Conservation (phyloP, 768 basidiomycete species). For the Hortiboletus campestris region DNA sequence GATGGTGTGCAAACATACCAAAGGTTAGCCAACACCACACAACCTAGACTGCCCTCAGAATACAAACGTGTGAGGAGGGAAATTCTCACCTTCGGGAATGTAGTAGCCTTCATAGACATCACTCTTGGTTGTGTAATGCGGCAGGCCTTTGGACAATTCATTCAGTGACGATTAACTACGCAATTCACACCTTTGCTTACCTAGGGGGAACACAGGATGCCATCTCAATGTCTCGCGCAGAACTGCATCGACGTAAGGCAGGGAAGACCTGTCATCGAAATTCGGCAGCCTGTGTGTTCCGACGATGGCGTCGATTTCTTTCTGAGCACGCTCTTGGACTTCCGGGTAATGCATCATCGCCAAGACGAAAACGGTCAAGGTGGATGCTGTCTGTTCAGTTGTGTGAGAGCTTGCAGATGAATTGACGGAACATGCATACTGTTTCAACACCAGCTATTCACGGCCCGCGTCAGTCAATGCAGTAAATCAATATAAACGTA, state of each 20-base stretch:
- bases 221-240: conserved; percentile 36
- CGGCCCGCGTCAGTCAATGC: conserved; percentile 2
- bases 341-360: conserved; percentile 37
- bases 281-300: conserved; percentile 29
- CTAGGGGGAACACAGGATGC: conserved; percentile 34
- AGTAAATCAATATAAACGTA: background rate
- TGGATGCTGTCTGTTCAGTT: conserved; percentile 30
- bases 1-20: conserved; percentile 19
- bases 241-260: conserved; percentile 35
- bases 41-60: conserved; percentile 25
- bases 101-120: conserved; percentile 27
- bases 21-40: conserved; percentile 29
- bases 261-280: conserved; percentile 25
- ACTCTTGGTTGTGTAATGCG: conserved; percentile 24
- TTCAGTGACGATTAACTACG: background rate
- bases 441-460: conserved; percentile 31
- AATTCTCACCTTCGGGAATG: conserved; percentile 26
- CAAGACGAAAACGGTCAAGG: conserved; percentile 30
- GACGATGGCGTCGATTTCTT: conserved; percentile 33
- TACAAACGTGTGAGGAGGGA: background rate
- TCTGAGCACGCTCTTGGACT: conserved; percentile 33
- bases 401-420: conserved; percentile 1
- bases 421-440: conserved; percentile 9
- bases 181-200: conserved; percentile 8
- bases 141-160: conserved; percentile 21